Conservation (phyloP, 495 filamentous ascomycete species). For the Neohortaea acidophila region DNA sequence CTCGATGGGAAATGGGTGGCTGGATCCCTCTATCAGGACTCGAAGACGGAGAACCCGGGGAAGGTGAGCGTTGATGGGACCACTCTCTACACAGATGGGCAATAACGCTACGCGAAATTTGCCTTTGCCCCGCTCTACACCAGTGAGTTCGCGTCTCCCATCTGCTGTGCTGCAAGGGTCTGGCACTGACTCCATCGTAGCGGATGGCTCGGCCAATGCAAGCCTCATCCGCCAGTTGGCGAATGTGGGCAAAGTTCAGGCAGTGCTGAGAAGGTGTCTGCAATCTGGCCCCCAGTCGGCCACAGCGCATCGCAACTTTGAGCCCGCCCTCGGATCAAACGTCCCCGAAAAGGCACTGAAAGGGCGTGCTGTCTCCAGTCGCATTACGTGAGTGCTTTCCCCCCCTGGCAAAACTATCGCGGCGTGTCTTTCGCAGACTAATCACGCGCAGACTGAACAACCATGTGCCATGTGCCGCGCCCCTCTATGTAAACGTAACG, state of each 20-base stretch:
- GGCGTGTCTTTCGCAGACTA: background rate
- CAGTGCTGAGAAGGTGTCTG: too few relatives aligned
- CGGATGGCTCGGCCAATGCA: background rate
- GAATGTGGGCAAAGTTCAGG: too few relatives aligned
- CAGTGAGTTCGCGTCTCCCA: too few relatives aligned
- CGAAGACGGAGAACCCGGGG: too few relatives aligned
- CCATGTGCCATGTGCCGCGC: background rate
- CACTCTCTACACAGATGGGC: too few relatives aligned
- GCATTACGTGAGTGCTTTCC: constrained; percentile 5
- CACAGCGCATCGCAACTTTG: background rate
- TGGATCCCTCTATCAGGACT: too few relatives aligned
- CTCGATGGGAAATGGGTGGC: too few relatives aligned
- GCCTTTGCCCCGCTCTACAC: too few relatives aligned
- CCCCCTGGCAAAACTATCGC: too few relatives aligned
- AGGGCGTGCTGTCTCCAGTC: constrained; percentile 13
- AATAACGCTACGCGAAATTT: too few relatives aligned
- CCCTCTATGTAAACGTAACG: background rate
- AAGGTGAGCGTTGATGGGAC: too few relatives aligned
- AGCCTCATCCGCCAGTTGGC: background rate
- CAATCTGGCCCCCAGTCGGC: background rate
- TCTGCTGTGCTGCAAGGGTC: too few relatives aligned
- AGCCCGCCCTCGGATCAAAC: background rate
- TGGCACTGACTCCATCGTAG: background rate
- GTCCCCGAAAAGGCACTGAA: constrained; percentile 17
- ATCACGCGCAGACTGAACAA: background rate